phyloP scores from a whole-genome alignment of 2,329 filamentous ascomycete species.

The Fusarium oxysporum region DNA sequence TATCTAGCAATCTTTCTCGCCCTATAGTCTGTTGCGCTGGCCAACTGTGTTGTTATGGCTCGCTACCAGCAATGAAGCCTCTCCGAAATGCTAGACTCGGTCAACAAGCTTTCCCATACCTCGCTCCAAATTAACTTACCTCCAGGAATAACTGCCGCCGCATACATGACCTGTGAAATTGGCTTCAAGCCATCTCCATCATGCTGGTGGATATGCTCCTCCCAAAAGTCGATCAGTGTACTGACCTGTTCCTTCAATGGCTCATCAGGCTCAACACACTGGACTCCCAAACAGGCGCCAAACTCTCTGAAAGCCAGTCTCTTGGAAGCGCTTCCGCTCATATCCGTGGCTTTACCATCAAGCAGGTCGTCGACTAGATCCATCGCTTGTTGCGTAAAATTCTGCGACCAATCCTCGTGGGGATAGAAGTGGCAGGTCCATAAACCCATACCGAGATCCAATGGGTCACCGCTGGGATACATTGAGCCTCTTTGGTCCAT shows the following conservation, averaged over 20 bases:
- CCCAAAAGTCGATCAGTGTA: slow-evolving; percentile 51
- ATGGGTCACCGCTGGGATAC: slow-evolving; percentile 59
- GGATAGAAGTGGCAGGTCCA: slow-evolving; percentile 66
- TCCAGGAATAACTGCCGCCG: slow-evolving; percentile 65
- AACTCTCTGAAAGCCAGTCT: slow-evolving; percentile 67
- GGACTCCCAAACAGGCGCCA: slow-evolving; percentile 63
- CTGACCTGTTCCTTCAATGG: slow-evolving; percentile 43
- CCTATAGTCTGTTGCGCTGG: background rate
- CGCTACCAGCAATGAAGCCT: slow-evolving; percentile 12
- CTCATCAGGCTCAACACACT: slow-evolving; percentile 51
- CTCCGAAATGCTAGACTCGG: slow-evolving; percentile 3
- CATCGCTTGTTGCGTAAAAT: slow-evolving; percentile 50
- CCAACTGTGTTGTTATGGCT: background rate
- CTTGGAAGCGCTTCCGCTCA: slow-evolving; percentile 38
- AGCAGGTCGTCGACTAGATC: slow-evolving; percentile 43
- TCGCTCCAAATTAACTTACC: slow-evolving; percentile 54
- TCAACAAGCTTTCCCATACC: background rate
- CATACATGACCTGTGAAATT: slow-evolving; percentile 69
- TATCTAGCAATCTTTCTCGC: no score
- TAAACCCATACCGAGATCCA: slow-evolving; percentile 70
- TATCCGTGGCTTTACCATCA: slow-evolving; percentile 24
- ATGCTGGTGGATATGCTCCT: slow-evolving; percentile 49
- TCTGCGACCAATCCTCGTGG: slow-evolving; percentile 61
- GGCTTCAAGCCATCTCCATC: slow-evolving; percentile 58
- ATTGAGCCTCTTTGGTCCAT: slow-evolving; percentile 58